Percentiles rank a stretch among this genome's conserved stretches.
phyloP scores from a whole-genome alignment of 306 rosid species.

The Medicago lupulina region DNA sequence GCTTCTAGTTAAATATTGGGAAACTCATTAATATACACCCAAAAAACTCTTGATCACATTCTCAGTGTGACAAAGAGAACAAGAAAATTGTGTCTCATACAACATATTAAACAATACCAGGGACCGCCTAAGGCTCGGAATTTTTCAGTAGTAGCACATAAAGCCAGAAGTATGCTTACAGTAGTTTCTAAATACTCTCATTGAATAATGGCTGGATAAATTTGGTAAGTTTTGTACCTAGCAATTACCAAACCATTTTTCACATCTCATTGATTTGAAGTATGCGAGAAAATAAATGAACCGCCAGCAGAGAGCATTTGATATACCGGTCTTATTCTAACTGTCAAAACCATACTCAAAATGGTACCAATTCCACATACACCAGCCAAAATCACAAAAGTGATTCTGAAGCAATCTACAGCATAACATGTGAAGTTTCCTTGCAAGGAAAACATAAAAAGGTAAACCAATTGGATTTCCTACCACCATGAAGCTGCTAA shows the following conservation, averaged over 20 bases:
- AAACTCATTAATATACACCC: background rate
- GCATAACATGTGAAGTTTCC: no score
- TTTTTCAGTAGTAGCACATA: slow-evolving; percentile 30
- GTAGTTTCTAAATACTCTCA: background rate
- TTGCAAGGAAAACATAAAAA: slow-evolving; percentile 68
- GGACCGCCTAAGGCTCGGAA: background rate
- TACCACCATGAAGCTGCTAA: slow-evolving; percentile 60
- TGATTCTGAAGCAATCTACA: slow-evolving; percentile 44
- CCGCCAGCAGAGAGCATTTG: slow-evolving; percentile 74
- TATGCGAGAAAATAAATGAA: slow-evolving; percentile 54
- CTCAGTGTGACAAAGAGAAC: background rate
- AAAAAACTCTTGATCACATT: background rate
- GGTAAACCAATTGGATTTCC: slow-evolving; percentile 64
- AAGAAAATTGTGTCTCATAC: background rate
- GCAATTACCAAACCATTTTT: background rate
- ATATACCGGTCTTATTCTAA: slow-evolving; percentile 76
- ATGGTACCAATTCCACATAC: slow-evolving; percentile 70
- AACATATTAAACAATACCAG: background rate
- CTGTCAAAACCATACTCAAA: slow-evolving; percentile 68
- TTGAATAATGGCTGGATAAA: slow-evolving; percentile 21
- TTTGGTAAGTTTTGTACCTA: slow-evolving; percentile 31
- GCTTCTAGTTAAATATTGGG: background rate
- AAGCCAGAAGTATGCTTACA: slow-evolving; percentile 23
- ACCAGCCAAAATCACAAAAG: slow-evolving; percentile 74
- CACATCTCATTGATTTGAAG: slow-evolving; percentile 35